These are phyloP conservation scores for Ceratobasidium papillatum DNA, from an alignment of 1,284 basidiomycete species.

Conservation along the genomic window DNA sequence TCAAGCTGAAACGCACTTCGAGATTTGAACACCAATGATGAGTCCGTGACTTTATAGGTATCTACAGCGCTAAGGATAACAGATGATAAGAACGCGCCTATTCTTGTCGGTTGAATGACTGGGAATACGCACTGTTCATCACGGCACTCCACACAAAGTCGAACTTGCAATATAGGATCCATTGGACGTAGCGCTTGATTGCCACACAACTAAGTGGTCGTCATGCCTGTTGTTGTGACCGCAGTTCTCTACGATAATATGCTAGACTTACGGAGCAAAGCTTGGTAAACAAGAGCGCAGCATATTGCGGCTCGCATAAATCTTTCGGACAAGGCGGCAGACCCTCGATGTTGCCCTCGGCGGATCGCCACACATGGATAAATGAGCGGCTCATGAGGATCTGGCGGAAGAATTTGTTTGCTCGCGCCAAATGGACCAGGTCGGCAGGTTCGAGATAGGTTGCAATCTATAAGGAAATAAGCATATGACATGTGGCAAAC, in stretches of 20 bases:
- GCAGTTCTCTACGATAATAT: background rate
- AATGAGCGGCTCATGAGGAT: conserved; percentile 27
- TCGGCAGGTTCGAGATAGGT: conserved; percentile 25
- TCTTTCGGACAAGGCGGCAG: conserved; percentile 26
- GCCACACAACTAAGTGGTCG: background rate
- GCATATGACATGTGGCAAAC: background rate
- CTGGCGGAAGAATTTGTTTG: conserved; percentile 23
- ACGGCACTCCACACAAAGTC: conserved; percentile 2
- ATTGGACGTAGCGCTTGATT: background rate
- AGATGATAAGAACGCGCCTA: no score
- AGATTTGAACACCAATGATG: background rate
- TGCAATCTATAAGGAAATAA: conserved; percentile 11
- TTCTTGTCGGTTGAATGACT: no score
- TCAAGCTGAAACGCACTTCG: background rate
- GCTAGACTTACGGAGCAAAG: conserved; percentile 22
- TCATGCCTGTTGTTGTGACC: no score
- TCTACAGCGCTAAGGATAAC: conserved; percentile 1
- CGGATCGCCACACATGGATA: background rate
- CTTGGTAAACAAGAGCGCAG: conserved; percentile 16
- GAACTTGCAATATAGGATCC: conserved; percentile 14
- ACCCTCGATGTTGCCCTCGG: background rate
- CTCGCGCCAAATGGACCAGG: conserved; percentile 24
- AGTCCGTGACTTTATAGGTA: background rate
- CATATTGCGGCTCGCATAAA: conserved; percentile 22
- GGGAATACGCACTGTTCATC: background rate